Conservation (phyloP, 345 rosid genomes). For the Nasturtium officinale region DNA sequence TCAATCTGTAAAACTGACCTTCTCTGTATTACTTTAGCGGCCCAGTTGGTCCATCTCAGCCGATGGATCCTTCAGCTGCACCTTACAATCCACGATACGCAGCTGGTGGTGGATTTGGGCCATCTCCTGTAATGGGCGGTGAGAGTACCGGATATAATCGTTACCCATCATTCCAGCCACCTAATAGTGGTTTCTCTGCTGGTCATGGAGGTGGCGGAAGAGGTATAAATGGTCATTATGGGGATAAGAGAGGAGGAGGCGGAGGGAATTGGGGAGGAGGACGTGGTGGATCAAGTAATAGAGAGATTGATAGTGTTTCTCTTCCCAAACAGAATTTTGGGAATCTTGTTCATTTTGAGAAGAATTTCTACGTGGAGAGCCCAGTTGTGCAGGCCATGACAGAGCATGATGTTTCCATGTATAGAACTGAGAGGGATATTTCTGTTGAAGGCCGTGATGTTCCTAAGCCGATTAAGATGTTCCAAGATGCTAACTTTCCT, state of each 20-base stretch:
- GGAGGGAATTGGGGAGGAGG: slow-evolving; percentile 54
- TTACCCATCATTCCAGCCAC: slow-evolving; percentile 62
- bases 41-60: slow-evolving; percentile 48
- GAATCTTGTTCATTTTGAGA: slow-evolving; percentile 78
- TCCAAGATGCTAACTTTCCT: slow-evolving; percentile 85
- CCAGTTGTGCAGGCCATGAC: slow-evolving; percentile 70
- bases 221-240: slow-evolving; percentile 39
- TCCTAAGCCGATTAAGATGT: slow-evolving; percentile 75
- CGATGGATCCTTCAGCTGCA: slow-evolving; percentile 42
- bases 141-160: slow-evolving; percentile 42
- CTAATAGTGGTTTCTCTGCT: slow-evolving; percentile 50
- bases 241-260: slow-evolving; percentile 38
- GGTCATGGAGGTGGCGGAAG: slow-evolving; percentile 46
- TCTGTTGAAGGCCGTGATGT: slow-evolving; percentile 82
- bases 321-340: slow-evolving; percentile 81
- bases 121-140: slow-evolving; percentile 45
- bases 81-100: slow-evolving; percentile 50
- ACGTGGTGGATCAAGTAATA: slow-evolving; percentile 53
- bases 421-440: slow-evolving; percentile 67
- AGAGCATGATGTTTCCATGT: slow-evolving; percentile 60
- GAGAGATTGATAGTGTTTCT: slow-evolving; percentile 65
- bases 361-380: slow-evolving; percentile 77
- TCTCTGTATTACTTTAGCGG: slow-evolving; percentile 46
- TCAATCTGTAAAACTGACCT: neutral
- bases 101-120: slow-evolving; percentile 47